These are phyloP conservation scores for Dicorynia guianensis DNA, from an alignment of 306 rosid species.

Conservation along the genomic window DNA sequence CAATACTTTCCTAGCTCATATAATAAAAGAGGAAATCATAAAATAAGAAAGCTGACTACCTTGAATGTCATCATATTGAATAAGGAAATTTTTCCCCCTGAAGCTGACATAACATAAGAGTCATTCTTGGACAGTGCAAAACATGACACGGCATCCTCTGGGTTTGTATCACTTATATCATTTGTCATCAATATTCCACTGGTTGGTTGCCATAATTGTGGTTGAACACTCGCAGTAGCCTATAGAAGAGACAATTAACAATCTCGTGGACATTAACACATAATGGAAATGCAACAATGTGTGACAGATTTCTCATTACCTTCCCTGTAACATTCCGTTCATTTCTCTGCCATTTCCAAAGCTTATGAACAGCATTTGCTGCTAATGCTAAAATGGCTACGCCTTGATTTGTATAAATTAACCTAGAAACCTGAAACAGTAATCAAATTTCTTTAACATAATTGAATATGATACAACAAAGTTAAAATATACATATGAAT, in stretches of 20 bases:
- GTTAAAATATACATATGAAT: background rate
- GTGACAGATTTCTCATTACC: constrained; percentile 42
- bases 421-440: constrained; percentile 64
- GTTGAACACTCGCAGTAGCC: constrained; percentile 64
- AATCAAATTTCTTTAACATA: background rate
- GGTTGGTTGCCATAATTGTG: constrained; percentile 75
- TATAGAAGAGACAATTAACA: constrained; percentile 41
- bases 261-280: constrained; percentile 8
- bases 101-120: constrained; percentile 79
- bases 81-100: constrained; percentile 76
- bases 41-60: constrained; percentile 48
- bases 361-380: constrained; percentile 74
- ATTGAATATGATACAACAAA: background rate
- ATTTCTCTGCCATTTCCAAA: constrained; percentile 79
- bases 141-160: constrained; percentile 74
- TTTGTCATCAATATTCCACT: constrained; percentile 80
- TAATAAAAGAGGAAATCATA: background rate
- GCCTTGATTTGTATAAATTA: constrained; percentile 74
- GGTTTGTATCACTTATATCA: constrained; percentile 65
- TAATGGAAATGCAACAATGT: constrained; percentile 13
- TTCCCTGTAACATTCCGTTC: constrained; percentile 47
- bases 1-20: background rate
- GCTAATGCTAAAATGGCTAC: constrained; percentile 70
- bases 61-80: constrained; percentile 86
- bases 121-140: constrained; percentile 81